A percentile compares a stretch with the other conserved stretches of the same genome.
Evolutionary conservation across 305 asterid genomes (phyloP).

Genomic region (Petunia hybrid): DNA sequence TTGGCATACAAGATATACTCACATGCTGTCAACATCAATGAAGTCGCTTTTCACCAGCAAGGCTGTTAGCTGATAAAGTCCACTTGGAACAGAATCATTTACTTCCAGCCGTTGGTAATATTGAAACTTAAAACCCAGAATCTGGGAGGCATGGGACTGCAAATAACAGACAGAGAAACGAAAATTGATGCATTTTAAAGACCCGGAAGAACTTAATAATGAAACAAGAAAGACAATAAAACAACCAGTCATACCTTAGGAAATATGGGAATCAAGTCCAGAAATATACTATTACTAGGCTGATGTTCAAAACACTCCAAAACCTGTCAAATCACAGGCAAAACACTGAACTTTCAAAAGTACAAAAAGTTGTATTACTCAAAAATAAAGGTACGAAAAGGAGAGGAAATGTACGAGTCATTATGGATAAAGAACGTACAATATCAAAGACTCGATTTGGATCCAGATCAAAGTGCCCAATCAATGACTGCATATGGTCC

Average conservation of each 20-base stretch:
- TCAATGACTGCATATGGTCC: conserved; percentile 79
- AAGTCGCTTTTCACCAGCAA: conserved; percentile 86
- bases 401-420: conserved; percentile 12
- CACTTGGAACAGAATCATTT: conserved; percentile 65
- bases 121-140: conserved; percentile 95
- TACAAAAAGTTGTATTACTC: neutral
- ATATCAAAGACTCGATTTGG: conserved; percentile 98
- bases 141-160: conserved; percentile 97
- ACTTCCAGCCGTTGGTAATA: conserved; percentile 87
- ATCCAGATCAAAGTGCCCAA: conserved; percentile 98
- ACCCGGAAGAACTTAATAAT: conserved; percentile 19
- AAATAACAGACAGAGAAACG: conserved; percentile 36
- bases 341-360: conserved; percentile 31
- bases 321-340: conserved; percentile 56
- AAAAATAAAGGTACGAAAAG: conserved; percentile 26
- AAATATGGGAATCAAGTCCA: conserved; percentile 92
- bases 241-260: conserved; percentile 73
- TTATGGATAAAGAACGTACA: conserved; percentile 58
- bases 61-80: conserved; percentile 88
- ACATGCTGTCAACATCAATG: conserved; percentile 93
- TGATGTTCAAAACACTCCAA: conserved; percentile 96
- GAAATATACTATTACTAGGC: conserved; percentile 77
- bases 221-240: neutral
- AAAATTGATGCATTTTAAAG: conserved; percentile 31
- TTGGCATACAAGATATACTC: conserved; percentile 45